phyloP scores from a whole-genome alignment of 768 basidiomycete genomes.

The Pleurotus djamor region DNA sequence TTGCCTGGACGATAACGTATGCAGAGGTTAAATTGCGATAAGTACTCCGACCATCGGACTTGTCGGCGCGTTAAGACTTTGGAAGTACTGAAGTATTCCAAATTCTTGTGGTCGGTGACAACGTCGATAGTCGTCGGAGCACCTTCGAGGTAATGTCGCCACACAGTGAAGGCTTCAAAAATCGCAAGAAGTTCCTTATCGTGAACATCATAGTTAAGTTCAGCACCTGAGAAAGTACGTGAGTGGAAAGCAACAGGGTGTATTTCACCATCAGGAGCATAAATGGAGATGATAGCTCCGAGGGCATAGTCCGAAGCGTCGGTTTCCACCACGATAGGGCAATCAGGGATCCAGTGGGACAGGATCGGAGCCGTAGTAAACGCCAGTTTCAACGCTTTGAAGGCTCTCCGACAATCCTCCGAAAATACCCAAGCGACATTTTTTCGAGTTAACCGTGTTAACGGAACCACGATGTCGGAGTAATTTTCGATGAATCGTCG shows the following conservation, averaged over 20 bases:
- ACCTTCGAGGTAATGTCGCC: slow-evolving; percentile 27
- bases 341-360: slow-evolving; percentile 24
- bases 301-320: slow-evolving; percentile 34
- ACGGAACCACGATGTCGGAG: too few species aligned
- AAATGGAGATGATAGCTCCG: slow-evolving; percentile 25
- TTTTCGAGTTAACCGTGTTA: too few species aligned
- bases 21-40: slow-evolving; percentile 33
- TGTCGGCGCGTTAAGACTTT: slow-evolving; percentile 40
- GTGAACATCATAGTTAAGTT: slow-evolving; percentile 47
- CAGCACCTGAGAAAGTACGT: slow-evolving; percentile 26
- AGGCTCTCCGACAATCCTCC: too few species aligned
- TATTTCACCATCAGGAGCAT: slow-evolving; percentile 18
- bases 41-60: slow-evolving; percentile 41
- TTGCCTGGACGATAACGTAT: slow-evolving; percentile 26
- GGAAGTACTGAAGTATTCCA: slow-evolving; percentile 39
- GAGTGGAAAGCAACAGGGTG: slow-evolving; percentile 40
- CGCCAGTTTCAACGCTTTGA: slow-evolving; percentile 20
- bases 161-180: slow-evolving; percentile 30
- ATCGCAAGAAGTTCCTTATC: slow-evolving; percentile 54
- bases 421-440: too few species aligned
- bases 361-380: slow-evolving; percentile 29
- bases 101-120: slow-evolving; percentile 34
- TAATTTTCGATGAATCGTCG: too few species aligned
- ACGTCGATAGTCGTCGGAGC: slow-evolving; percentile 18
- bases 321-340: slow-evolving; percentile 20